phyloP scores from a whole-genome alignment of 2,329 filamentous ascomycete genomes.

The Aureobasidium sp. region DNA sequence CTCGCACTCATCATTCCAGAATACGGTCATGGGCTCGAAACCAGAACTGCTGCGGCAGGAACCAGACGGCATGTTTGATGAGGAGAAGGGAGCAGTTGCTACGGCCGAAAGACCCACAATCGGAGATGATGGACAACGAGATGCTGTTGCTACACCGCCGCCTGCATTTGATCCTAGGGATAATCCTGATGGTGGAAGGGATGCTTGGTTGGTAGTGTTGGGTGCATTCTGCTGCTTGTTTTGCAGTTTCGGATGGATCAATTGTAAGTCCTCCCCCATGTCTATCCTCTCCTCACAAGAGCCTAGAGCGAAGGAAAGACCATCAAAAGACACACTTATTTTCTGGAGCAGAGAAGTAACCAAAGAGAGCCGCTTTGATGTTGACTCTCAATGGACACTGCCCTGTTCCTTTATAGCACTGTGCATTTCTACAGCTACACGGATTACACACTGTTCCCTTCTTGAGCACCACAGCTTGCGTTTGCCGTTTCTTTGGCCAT shows the following conservation, averaged over 20 bases:
- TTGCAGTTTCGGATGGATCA: conserved; percentile 36
- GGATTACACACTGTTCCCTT: not conserved
- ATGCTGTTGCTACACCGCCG: conserved; percentile 13
- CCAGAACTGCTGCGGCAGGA: not conserved
- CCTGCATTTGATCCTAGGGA: conserved; percentile 19
- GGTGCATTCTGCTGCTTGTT: conserved; percentile 32
- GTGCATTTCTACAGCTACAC: too few relatives aligned
- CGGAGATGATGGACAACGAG: not conserved
- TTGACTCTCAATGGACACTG: too few relatives aligned
- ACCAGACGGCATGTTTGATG: not conserved
- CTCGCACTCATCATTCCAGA: not conserved
- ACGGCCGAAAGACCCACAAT: conserved; percentile 4
- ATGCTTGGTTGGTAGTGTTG: conserved; percentile 33
- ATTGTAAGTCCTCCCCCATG: conserved; percentile 19
- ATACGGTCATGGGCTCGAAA: conserved; percentile 1
- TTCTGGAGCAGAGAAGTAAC: too few relatives aligned
- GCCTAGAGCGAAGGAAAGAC: too few relatives aligned
- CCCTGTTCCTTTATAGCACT: too few relatives aligned
- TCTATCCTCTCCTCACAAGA: too few relatives aligned
- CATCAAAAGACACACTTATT: too few relatives aligned
- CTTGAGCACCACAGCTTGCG: not conserved
- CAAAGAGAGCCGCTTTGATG: too few relatives aligned
- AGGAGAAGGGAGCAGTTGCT: conserved; percentile 3
- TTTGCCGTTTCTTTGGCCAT: not conserved
- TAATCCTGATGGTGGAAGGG: conserved; percentile 35